Evolutionary conservation across 2,329 filamentous ascomycete species (phyloP), one percentile per base, ranked within the genome.

Genomic region (Penicillium verrucosum): DNA sequence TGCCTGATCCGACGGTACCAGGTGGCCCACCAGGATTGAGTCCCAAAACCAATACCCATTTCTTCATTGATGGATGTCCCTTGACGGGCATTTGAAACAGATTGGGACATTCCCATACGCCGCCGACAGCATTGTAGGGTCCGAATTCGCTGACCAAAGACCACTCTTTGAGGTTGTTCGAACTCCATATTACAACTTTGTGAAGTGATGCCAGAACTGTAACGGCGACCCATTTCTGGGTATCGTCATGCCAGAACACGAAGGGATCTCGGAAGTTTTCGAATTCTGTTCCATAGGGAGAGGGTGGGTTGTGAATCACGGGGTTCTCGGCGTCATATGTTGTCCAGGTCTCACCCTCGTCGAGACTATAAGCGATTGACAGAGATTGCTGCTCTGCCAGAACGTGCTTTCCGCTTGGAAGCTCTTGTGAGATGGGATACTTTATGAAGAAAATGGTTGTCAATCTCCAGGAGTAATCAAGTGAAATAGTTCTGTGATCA

Each of bases 361-460:
- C 85, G 25, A 74, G 69, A 0, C 83, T 86, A 68, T 85, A 87
- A 2, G 86, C 84, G 45, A 89, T 80, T n/a, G 81, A 77, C 66
- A 89, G 86, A 1, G 77, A 79, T 64, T 87, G 61, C 27, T 63
- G 66, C 8, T 62, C 44, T 45, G 48, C 47, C 4, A 30, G 57
- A 40, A 68, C 53, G 5, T 42, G 14, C 29, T 68, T 65, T 5
- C 66, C 66, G 46, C 64, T 66, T 57, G 68, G 60, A 46, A 62
- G 27, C 6, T 58, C 49, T 60, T 72, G 59, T 5, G 38, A 32
- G 14, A 45, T 18, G 6, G 60, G 60, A 41, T 69, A 69, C 65
- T 69, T 42, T 25, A 27, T 38, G 11, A 1, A 8, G 2, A 16
- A 23, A 27, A 36, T 7, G 10, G 21, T 10, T 44, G 29, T 43